Conservation (phyloP, 2,329 filamentous ascomycete genomes). For the Dothistroma pini region DNA sequence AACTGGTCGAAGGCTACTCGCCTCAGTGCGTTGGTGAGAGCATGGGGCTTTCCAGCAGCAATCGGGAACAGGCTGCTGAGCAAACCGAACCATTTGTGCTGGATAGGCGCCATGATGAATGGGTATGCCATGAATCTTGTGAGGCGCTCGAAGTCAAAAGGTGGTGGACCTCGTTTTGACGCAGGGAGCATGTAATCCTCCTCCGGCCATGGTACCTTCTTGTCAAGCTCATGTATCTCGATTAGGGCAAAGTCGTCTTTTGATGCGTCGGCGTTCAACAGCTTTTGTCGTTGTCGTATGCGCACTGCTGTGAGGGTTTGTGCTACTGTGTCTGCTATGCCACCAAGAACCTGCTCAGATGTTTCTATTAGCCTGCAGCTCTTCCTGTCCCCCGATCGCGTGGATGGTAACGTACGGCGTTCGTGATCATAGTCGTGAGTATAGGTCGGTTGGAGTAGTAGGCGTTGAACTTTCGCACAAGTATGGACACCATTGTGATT, state of each 20-base stretch:
- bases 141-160: slow-evolving; percentile 93
- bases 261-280: slow-evolving; percentile 51
- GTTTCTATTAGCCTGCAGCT: slow-evolving; percentile 3
- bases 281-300: slow-evolving; percentile 45
- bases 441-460: slow-evolving; percentile 96
- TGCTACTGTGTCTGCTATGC: slow-evolving; percentile 92
- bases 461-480: slow-evolving; percentile 83
- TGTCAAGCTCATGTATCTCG: slow-evolving; percentile 83
- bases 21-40: slow-evolving; percentile 74
- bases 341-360: slow-evolving; percentile 67
- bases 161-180: slow-evolving; percentile 61
- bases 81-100: slow-evolving; percentile 95
- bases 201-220: slow-evolving; percentile 65
- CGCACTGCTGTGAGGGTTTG: slow-evolving; percentile 86
- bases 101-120: slow-evolving; percentile 90
- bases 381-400: background rate
- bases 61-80: slow-evolving; percentile 79
- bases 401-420: slow-evolving; percentile 60
- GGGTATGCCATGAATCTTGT: slow-evolving; percentile 97
- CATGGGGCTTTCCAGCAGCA: slow-evolving; percentile 39
- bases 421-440: slow-evolving; percentile 98
- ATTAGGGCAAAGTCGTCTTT: slow-evolving; percentile 74
- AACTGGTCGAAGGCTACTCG: slow-evolving; percentile 90
- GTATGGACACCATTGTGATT: slow-evolving; percentile 76
- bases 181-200: slow-evolving; percentile 63